Conservation (phyloP, 495 filamentous ascomycete genomes). For the Penicillium alfredii region DNA sequence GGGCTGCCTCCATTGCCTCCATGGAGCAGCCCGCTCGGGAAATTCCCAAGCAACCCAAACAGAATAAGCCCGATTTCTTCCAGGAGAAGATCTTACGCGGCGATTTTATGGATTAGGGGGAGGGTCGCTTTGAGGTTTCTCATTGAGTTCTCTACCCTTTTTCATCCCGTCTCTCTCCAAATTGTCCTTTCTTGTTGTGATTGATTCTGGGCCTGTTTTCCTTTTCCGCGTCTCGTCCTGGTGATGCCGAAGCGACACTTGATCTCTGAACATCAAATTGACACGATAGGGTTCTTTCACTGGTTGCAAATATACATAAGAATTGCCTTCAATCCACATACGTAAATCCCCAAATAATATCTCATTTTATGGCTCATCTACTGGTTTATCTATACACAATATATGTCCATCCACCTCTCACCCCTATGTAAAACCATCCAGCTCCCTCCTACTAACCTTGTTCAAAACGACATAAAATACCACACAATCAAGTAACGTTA, state of each 20-base stretch:
- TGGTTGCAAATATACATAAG: no score
- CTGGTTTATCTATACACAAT: no score
- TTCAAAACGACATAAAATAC: no score
- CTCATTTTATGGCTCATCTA: no score
- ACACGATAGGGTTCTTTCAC: neutral
- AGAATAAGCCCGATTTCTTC: conserved; percentile 78
- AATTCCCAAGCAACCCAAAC: conserved; percentile 59
- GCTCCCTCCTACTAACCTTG: neutral
- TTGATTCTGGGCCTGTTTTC: conserved; percentile 2
- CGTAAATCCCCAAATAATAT: no score
- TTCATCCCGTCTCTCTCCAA: neutral
- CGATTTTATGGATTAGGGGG: conserved; percentile 89
- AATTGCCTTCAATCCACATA: no score
- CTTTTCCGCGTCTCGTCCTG: conserved; percentile 4
- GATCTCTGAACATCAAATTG: conserved; percentile 11
- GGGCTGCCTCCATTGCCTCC: conserved; percentile 58
- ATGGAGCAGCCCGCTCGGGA: conserved; percentile 64
- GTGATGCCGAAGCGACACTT: no score
- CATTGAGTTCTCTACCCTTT: conserved; percentile 1
- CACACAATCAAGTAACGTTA: no score
- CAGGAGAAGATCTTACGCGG: conserved; percentile 95
- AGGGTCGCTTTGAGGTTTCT: no score
- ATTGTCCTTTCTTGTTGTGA: conserved; percentile 2
- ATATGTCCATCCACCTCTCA: neutral
- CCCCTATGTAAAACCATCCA: conserved; percentile 2